Conservation (phyloP, 805 yeast species). For the Hemisphaericaspora nanyangensis region DNA sequence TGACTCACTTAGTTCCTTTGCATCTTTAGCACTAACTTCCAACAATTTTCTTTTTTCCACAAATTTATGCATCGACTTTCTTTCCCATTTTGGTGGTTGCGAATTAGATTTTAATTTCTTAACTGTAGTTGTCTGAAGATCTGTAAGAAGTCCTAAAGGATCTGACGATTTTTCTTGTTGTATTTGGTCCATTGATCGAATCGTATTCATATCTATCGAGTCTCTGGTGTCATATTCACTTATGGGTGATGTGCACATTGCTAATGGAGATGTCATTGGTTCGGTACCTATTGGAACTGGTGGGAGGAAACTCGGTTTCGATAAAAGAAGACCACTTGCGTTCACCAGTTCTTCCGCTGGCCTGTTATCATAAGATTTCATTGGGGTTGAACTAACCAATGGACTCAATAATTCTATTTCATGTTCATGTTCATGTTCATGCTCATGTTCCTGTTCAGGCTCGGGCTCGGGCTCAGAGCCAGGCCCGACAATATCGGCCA, state of each 20-base stretch:
- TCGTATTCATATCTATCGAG: not conserved
- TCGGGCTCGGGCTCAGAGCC: no score
- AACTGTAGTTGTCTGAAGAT: not conserved
- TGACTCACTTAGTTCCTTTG: slow-evolving; percentile 30
- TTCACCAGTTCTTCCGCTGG: no score
- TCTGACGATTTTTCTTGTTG: not conserved
- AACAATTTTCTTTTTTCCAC: slow-evolving; percentile 13
- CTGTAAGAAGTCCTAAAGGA: not conserved
- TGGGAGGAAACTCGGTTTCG: not conserved
- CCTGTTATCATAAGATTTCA: no score
- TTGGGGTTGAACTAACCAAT: no score
- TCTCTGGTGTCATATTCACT: not conserved
- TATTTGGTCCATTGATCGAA: not conserved
- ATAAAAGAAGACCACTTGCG: no score
- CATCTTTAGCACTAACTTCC: slow-evolving; percentile 33
- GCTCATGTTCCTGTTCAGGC: no score
- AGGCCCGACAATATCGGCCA: no score
- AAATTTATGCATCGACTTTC: not conserved
- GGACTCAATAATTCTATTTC: no score
- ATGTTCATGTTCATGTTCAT: no score
- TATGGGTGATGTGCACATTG: slow-evolving; percentile 3
- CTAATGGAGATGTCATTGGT: slow-evolving; percentile 5
- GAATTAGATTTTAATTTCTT: not conserved
- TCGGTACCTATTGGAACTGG: not conserved
- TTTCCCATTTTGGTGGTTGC: slow-evolving; percentile 3